Evolutionary conservation across 345 rosid genomes (phyloP), one percentile per base, ranked within the genome.

Genomic region (Acer saccharum): DNA sequence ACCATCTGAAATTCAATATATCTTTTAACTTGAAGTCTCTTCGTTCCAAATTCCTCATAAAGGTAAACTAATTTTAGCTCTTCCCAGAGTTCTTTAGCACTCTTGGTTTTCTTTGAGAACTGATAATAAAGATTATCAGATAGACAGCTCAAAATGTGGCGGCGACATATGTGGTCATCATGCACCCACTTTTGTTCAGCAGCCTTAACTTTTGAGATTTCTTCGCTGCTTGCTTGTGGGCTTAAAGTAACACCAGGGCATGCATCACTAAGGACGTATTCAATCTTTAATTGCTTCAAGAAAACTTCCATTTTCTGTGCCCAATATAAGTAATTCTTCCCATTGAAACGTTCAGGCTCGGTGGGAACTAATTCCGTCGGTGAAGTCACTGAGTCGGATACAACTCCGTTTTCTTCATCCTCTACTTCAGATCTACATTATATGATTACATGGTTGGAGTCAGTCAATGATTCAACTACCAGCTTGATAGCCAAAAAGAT

Each of bases 11-110:
- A 93, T 76, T 95, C 97, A 65, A 93, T 82, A 84, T 95, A 95
- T 81, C 80, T 89, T 76, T 86, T 95, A 13, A 95, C 97, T 68
- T 80, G 92, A 78, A 86, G 78, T 80, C 91, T 87, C 89, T 86
- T 90, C 1, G 89, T 85, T 76, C 88, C 91, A 23, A 81, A 80
- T 66, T 90, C 94, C 74, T 92, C 93, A 29, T 81, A 68, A 16
- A 87, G 92, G 80, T 93, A 92, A 25, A 89, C 92, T 71, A 84
- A 81, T 68, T 84, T 92, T 72, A 93, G 89, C 82, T 89, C 89
- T 57, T 90, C 94, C 97, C 98, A 95, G n/a, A 93, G 78, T 72
- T 88, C 93, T 83, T 87, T 95, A 25, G 97, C 98, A 70, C 76
- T 84, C 77, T 73, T 76, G 60, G 86, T 78, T 27, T 79, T 90